Percentiles rank a stretch among this genome's conserved stretches.
Conservation (phyloP, 2,329 filamentous ascomycete species). For the Xylariaceae sp. region DNA sequence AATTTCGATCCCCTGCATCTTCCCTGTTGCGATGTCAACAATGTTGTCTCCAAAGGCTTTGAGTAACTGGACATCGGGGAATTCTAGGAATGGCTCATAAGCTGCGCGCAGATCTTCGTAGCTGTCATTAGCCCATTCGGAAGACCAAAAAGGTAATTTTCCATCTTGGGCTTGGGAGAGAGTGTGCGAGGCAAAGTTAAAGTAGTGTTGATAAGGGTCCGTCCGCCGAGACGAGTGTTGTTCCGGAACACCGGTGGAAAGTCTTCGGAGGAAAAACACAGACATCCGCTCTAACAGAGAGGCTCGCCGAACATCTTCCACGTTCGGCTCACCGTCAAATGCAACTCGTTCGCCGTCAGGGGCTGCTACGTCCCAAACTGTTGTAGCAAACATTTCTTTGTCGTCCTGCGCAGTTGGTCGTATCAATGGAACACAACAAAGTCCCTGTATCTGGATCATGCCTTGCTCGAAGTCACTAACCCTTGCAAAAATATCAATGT, state of each 20-base stretch:
- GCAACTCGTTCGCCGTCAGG: no score
- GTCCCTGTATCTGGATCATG: slow-evolving; percentile 24
- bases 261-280: not conserved
- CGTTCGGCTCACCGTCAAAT: no score
- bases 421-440: slow-evolving; percentile 14
- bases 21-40: not conserved
- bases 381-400: slow-evolving; percentile 14
- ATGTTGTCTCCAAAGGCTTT: slow-evolving; percentile 1
- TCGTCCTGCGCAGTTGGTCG: slow-evolving; percentile 7
- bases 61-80: slow-evolving; percentile 6
- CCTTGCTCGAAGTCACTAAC: not conserved
- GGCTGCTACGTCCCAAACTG: slow-evolving; percentile 15
- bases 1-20: not conserved
- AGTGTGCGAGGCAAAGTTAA: slow-evolving; percentile 11
- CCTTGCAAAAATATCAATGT: slow-evolving; percentile 10
- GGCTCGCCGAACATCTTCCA: not conserved
- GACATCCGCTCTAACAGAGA: slow-evolving; percentile 1
- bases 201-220: slow-evolving; percentile 1
- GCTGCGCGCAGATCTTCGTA: not conserved
- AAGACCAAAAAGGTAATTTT: not conserved
- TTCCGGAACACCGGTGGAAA: not conserved
- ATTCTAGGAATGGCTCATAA: not conserved
- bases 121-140: slow-evolving; percentile 16
- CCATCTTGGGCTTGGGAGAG: not conserved
- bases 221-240: not conserved